These are phyloP conservation scores for Cystofilobasidium bisporidii DNA, from an alignment of 768 basidiomycete species.

Conservation along the genomic window DNA sequence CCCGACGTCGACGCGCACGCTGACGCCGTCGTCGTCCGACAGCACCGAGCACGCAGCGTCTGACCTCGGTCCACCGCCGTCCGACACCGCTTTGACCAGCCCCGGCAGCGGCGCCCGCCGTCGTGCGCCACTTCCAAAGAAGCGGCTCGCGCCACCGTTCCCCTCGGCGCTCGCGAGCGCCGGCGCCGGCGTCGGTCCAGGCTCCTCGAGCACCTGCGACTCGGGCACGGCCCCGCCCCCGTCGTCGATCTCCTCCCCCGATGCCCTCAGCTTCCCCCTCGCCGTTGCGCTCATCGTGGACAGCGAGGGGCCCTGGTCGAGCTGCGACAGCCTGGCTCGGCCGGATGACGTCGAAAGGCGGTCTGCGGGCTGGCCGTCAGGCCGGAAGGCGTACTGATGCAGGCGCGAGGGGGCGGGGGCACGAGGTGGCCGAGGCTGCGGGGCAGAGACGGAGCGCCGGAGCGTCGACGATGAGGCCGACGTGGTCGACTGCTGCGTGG, in stretches of 20 bases:
- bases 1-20: neutral
- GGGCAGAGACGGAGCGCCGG: neutral
- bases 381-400: neutral
- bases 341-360: neutral
- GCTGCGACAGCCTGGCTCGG: neutral
- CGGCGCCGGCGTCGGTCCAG: neutral
- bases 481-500: neutral
- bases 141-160: neutral
- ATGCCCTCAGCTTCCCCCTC: neutral
- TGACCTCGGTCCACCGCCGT: neutral
- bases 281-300: neutral
- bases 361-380: neutral
- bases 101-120: neutral
- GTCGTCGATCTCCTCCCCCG: too few relatives aligned
- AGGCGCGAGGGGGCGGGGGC: neutral
- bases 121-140: neutral
- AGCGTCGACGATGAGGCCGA: neutral
- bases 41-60: neutral
- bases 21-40: neutral
- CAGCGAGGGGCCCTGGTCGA: neutral
- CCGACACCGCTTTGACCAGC: neutral
- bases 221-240: neutral
- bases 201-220: conserved; percentile 4
- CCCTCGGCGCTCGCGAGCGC: too few relatives aligned
- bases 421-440: neutral